Evolutionary conservation across 768 basidiomycete species (phyloP).

Genomic region (Rhizopogon sp.): DNA sequence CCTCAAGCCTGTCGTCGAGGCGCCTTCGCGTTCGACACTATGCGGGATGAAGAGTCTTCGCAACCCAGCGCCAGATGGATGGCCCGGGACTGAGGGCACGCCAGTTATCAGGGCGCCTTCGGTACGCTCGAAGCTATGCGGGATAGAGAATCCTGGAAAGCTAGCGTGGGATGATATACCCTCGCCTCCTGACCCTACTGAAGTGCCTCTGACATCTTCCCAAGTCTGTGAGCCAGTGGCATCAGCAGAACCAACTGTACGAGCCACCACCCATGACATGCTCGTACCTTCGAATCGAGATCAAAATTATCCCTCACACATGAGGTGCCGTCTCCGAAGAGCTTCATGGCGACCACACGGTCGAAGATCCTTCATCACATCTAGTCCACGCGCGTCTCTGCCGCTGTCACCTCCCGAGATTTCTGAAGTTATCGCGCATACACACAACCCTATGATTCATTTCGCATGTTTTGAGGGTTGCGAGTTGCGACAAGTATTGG

Average conservation of each 20-base stretch:
- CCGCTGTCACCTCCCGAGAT: constrained; percentile 55
- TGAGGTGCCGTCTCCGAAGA: constrained; percentile 26
- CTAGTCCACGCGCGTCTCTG: constrained; percentile 64
- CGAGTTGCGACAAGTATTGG: not conserved
- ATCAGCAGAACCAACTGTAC: not conserved
- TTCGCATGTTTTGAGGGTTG: not conserved
- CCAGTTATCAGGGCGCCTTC: not conserved
- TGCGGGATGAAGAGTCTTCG: too few relatives aligned
- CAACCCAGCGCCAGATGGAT: constrained; percentile 1
- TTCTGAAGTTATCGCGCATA: constrained; percentile 19
- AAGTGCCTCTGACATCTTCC: constrained; percentile 4
- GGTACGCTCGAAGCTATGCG: not conserved
- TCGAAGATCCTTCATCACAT: constrained; percentile 45
- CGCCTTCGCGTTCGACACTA: too few relatives aligned
- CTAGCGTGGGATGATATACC: not conserved
- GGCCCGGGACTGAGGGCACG: too few relatives aligned
- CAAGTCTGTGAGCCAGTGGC: not conserved
- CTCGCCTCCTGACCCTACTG: constrained; percentile 5
- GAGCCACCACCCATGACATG: not conserved
- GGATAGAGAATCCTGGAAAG: not conserved
- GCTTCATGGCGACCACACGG: constrained; percentile 40
- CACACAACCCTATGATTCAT: not conserved
- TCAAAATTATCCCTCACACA: not conserved
- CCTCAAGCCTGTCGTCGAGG: not conserved
- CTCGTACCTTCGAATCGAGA: not conserved